Conservation (phyloP, 1,139 yeast species). For the Hyphopichia khmerensis region DNA sequence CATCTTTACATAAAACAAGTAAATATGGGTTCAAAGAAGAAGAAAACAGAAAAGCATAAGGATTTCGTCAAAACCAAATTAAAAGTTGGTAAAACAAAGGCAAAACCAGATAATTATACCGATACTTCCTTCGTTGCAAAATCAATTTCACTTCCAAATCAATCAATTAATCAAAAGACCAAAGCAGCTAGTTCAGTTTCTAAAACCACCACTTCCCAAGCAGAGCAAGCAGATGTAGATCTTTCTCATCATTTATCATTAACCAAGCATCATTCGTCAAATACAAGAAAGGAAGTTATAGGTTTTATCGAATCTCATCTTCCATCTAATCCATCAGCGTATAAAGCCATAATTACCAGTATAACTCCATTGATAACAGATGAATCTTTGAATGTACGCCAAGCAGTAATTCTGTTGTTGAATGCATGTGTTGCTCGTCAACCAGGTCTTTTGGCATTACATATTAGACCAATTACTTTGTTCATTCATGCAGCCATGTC, state of each 20-base stretch:
- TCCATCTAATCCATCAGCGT: constrained; percentile 51
- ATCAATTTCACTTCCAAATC: constrained; percentile 61
- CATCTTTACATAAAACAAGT: background rate
- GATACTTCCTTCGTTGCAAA: constrained; percentile 85
- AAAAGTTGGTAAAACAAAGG: constrained; percentile 81
- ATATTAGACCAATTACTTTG: constrained; percentile 63
- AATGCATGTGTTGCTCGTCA: constrained; percentile 50
- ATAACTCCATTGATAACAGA: constrained; percentile 64
- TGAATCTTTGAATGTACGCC: constrained; percentile 62
- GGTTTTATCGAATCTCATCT: constrained; percentile 45
- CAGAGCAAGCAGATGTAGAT: constrained; percentile 36
- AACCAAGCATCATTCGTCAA: constrained; percentile 72
- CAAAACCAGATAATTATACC: constrained; percentile 71
- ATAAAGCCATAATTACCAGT: constrained; percentile 57
- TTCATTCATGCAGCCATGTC: constrained; percentile 95
- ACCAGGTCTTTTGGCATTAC: constrained; percentile 61
- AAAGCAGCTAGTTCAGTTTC: constrained; percentile 4
- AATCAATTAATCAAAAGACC: constrained; percentile 36
- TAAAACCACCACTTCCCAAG: background rate
- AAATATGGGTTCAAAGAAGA: constrained; percentile 54
- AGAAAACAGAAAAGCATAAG: constrained; percentile 67
- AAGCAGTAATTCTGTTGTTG: constrained; percentile 54
- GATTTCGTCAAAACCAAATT: constrained; percentile 80
- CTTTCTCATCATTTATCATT: constrained; percentile 61
- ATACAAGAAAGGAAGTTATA: constrained; percentile 74